Percentiles rank a stretch among this genome's conserved stretches.
Evolutionary conservation across 2,329 filamentous ascomycete species (phyloP).

Genomic region (Fusarium sp.): DNA sequence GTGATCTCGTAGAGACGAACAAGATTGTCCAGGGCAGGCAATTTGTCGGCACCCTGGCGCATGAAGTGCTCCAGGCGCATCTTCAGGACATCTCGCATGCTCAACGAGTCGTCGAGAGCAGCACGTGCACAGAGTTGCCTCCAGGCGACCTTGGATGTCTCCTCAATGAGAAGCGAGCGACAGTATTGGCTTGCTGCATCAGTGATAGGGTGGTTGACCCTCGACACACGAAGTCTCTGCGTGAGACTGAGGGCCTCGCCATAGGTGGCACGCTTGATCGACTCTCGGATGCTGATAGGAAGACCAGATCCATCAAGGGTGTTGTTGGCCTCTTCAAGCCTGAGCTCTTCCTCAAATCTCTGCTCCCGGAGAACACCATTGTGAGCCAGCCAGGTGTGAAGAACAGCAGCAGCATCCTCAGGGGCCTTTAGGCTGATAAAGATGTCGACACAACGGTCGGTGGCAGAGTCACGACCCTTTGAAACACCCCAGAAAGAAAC

Average conservation of each 20-base stretch:
- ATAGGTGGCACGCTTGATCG: slow-evolving; percentile 22
- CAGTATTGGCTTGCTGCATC: slow-evolving; percentile 13
- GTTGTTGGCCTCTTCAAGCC: slow-evolving; percentile 10
- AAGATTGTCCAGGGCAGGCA: slow-evolving; percentile 22
- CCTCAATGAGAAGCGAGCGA: slow-evolving; percentile 17
- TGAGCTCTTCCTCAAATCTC: slow-evolving; percentile 18
- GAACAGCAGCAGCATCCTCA: slow-evolving; percentile 14
- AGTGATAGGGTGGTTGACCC: background rate
- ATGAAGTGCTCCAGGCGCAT: slow-evolving; percentile 14
- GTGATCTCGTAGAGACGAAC: slow-evolving; percentile 10
- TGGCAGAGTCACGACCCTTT: background rate
- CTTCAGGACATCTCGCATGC: slow-evolving; percentile 9
- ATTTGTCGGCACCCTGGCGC: background rate
- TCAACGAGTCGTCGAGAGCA: slow-evolving; percentile 7
- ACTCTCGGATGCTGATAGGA: slow-evolving; percentile 17
- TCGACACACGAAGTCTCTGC: slow-evolving; percentile 10
- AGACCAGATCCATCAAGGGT: background rate
- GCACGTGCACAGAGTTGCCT: slow-evolving; percentile 8
- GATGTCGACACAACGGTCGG: slow-evolving; percentile 11
- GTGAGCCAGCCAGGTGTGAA: slow-evolving; percentile 27
- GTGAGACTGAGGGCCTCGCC: slow-evolving; percentile 22
- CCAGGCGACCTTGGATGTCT: slow-evolving; percentile 22
- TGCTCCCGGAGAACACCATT: slow-evolving; percentile 4
- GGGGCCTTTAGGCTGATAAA: slow-evolving; percentile 20
- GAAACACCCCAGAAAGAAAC: slow-evolving; percentile 26